These are phyloP conservation scores for Eimeria maxima DNA, from an alignment of 169 alveolate genomes.

Conservation along the genomic window DNA sequence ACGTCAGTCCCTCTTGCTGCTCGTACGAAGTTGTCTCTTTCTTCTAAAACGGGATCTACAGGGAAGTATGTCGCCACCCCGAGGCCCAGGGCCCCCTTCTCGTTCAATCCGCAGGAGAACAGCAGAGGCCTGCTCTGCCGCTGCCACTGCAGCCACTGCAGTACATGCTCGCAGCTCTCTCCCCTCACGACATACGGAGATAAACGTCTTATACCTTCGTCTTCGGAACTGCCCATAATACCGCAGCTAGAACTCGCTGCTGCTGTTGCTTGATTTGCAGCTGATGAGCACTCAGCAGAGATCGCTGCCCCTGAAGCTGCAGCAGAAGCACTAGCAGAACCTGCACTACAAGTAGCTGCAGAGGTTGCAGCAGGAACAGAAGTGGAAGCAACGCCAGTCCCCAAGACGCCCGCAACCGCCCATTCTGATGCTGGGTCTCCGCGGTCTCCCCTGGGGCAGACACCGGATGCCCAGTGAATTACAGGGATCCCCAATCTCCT, in stretches of 20 bases:
- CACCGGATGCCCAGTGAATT: slow-evolving; percentile 41
- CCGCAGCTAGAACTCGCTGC: slow-evolving; percentile 10
- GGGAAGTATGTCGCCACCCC: slow-evolving; percentile 80
- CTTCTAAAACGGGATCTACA: slow-evolving; percentile 72
- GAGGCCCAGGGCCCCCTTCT: slow-evolving; percentile 74
- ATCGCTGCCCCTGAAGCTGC: background rate
- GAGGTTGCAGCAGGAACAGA: background rate
- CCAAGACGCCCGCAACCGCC: slow-evolving; percentile 32
- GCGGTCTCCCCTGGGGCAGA: background rate
- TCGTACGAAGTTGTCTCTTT: slow-evolving; percentile 48
- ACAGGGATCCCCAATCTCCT: slow-evolving; percentile 37
- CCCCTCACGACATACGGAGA: slow-evolving; percentile 22
- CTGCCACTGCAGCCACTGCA: slow-evolving; percentile 75
- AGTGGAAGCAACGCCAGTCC: background rate
- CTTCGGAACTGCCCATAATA: background rate
- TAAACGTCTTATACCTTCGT: background rate
- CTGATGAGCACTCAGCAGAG: background rate
- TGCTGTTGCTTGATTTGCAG: background rate
- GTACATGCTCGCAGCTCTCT: slow-evolving; percentile 42
- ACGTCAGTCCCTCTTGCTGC: slow-evolving; percentile 52
- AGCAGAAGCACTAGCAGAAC: background rate
- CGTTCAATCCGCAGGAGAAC: slow-evolving; percentile 73
- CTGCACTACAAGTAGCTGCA: background rate
- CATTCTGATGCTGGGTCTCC: slow-evolving; percentile 59
- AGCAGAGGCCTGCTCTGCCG: background rate